Evolutionary conservation across 176 grass and related monocot species (phyloP).

Genomic region (Aegilops umbellulata): DNA sequence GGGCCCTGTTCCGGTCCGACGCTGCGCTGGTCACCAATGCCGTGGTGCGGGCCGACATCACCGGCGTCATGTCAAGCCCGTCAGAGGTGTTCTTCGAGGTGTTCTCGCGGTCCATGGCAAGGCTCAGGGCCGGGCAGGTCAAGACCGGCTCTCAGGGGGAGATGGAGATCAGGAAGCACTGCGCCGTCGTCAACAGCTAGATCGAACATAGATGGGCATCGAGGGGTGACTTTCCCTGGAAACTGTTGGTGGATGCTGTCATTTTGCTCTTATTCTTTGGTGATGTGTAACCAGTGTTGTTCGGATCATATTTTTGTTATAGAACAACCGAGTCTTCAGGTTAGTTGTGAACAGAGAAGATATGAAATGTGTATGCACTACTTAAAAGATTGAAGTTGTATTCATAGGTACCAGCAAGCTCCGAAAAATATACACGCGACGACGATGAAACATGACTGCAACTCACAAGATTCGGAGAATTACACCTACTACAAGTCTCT

Average conservation of each 20-base stretch:
- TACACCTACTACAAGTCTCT: neutral
- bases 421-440: no score
- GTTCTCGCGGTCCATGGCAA: conserved; percentile 72
- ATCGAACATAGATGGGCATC: accelerated
- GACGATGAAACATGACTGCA: neutral
- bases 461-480: neutral
- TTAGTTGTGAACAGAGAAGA: neutral
- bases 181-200: conserved; percentile 45
- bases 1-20: conserved; percentile 67
- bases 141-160: conserved; percentile 56
- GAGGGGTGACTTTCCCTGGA: neutral
- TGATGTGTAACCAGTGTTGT: neutral
- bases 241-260: neutral
- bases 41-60: conserved; percentile 33
- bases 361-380: neutral
- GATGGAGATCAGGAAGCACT: conserved; percentile 53
- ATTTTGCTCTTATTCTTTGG: neutral
- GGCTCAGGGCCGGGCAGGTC: conserved; percentile 46
- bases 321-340: neutral
- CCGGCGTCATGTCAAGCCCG: neutral
- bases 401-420: no score
- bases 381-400: neutral
- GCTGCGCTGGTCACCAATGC: conserved; percentile 44
- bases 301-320: neutral
- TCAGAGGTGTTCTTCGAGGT: conserved; percentile 53